Base-by-base conservation (phyloP, 202 grass and related monocot genomes). In the Elaeis oleifera region DNA sequence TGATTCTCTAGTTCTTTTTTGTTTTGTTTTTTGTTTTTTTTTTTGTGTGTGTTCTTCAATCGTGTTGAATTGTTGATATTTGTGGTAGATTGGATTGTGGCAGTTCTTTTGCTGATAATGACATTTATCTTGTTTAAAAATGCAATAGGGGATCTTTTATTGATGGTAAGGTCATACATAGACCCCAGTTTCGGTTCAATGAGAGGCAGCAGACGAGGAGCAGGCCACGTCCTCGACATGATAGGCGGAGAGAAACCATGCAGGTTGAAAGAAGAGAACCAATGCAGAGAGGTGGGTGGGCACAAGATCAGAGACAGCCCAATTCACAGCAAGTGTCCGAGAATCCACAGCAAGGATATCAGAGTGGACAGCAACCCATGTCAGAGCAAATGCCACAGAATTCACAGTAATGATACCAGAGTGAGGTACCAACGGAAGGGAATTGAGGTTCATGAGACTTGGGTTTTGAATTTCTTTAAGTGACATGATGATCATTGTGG, bases 111-210 rank as follows among this genome's bases (percentile, higher is more conserved):
- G 21, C 6, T 63, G 18, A 39, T 57, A n/a, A 9, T 51, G 16
- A 32, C 39, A 20, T 8, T 53, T 68, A 44, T 44, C 36, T 44
- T 44, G 36, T 44, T 44, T 44, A 25, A 17, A 17, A 59, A 65
- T 68, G 5, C n/a, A 15, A 39, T 59, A 97, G 92, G 92, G 50
- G 87, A 97, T 81, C 76, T 97, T 3, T 89, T 29, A 44, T 91
- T 60, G 84, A 97, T 72, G 92, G 92, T 48, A 89, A 89, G 59
- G 84, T 97, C 64, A 81, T 95, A 70, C 89, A 65, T 72, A 81
- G 89, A 67, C 89, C 84, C 58, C 89, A 88, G 63, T 94, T 82
- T 82, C 81, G 69, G 44, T 87, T 84, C 64, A 87, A 64, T 39
- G 88, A 84, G 63, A 87, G 92, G 76, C 87, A 89, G 70, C 81